A percentile compares a stretch with the other conserved stretches of the same genome.
phyloP scores from a whole-genome alignment of 495 filamentous ascomycete genomes.

The Pyrenopolyporus hunteri region DNA sequence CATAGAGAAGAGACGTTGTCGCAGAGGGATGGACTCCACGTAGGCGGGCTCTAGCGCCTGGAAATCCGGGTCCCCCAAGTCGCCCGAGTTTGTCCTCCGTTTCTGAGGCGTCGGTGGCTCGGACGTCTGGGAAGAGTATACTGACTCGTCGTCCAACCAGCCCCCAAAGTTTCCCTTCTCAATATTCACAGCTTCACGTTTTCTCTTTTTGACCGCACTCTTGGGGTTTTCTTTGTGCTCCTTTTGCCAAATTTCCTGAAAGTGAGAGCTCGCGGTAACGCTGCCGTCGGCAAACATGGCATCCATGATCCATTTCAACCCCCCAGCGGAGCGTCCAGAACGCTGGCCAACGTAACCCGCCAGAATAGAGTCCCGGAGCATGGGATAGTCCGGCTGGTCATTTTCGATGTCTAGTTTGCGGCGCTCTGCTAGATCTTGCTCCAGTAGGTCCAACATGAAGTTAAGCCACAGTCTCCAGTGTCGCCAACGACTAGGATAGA shows the following conservation, averaged over 20 bases:
- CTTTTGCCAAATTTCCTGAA: slow-evolving; percentile 56
- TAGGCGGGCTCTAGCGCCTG: slow-evolving; percentile 49
- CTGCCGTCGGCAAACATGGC: slow-evolving; percentile 52
- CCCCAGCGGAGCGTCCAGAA: slow-evolving; percentile 47
- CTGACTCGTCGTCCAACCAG: slow-evolving; percentile 49
- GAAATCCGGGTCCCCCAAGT: slow-evolving; percentile 30
- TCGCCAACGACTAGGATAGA: slow-evolving; percentile 73
- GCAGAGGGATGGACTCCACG: slow-evolving; percentile 64
- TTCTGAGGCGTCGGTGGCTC: slow-evolving; percentile 43
- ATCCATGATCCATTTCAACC: slow-evolving; percentile 49
- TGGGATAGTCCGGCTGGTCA: slow-evolving; percentile 34
- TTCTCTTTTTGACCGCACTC: slow-evolving; percentile 56
- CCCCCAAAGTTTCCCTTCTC: slow-evolving; percentile 54
- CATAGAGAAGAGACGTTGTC: slow-evolving; percentile 64
- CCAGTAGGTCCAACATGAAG: slow-evolving; percentile 77
- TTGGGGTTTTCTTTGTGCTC: slow-evolving; percentile 49
- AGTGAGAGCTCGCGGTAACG: slow-evolving; percentile 43
- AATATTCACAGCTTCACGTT: slow-evolving; percentile 52
- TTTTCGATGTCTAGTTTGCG: slow-evolving; percentile 40
- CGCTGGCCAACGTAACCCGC: slow-evolving; percentile 41
- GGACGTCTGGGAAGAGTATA: slow-evolving; percentile 40
- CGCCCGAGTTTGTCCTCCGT: slow-evolving; percentile 27
- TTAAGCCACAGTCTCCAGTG: slow-evolving; percentile 84
- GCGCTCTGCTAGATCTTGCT: slow-evolving; percentile 75
- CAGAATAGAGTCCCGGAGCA: slow-evolving; percentile 46